Conservation (phyloP, 768 basidiomycete species). For the Boletus rufocinnamomeus region DNA sequence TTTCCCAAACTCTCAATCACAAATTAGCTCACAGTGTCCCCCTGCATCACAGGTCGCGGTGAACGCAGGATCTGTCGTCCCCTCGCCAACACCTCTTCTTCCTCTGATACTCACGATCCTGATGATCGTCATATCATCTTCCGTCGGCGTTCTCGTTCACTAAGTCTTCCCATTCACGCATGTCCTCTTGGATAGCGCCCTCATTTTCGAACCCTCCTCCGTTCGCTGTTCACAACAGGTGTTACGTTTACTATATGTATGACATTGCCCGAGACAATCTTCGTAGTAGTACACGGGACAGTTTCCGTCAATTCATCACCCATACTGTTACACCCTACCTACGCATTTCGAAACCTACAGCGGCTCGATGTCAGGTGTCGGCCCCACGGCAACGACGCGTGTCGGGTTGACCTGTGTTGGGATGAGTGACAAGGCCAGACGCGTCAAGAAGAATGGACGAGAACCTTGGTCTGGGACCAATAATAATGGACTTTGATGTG, state of each 20-base stretch:
- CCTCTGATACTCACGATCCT: constrained; percentile 27
- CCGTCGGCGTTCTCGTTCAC: constrained; percentile 28
- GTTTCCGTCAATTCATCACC: neutral
- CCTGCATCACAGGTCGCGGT: constrained; percentile 1
- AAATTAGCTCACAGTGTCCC: constrained; percentile 29
- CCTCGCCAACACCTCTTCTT: constrained; percentile 9
- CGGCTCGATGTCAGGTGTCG: constrained; percentile 66
- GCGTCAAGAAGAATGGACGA: neutral
- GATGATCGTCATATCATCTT: constrained; percentile 28
- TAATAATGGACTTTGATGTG: constrained; percentile 59
- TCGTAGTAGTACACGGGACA: constrained; percentile 6
- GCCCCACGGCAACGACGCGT: constrained; percentile 76
- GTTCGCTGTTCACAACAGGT: neutral
- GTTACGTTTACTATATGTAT: neutral
- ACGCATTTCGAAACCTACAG: constrained; percentile 35
- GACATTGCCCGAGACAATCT: constrained; percentile 2
- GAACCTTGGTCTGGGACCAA: constrained; percentile 35
- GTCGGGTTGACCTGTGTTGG: constrained; percentile 71
- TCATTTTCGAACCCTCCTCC: neutral
- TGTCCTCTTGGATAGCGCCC: neutral
- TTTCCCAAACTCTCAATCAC: constrained; percentile 17
- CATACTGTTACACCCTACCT: neutral
- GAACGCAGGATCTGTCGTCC: constrained; percentile 15
- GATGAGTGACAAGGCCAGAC: constrained; percentile 1
- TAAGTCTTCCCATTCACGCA: constrained; percentile 13